Evolutionary conservation across 257 asterid genomes (phyloP).

Genomic region (Solanum commersonii): DNA sequence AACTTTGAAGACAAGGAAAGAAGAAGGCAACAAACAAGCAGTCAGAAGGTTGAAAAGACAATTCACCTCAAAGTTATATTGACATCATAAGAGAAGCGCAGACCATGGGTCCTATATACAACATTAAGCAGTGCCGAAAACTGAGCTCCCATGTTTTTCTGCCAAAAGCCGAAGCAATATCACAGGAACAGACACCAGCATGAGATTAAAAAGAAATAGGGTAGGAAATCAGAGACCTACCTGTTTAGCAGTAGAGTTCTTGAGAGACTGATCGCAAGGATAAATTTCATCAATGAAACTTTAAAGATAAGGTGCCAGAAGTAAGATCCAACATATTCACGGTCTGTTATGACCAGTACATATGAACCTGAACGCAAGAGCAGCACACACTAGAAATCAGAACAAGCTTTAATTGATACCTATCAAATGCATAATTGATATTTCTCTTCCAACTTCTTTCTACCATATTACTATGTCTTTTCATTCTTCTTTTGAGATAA

Average conservation of each 20-base stretch:
- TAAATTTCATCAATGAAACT: constrained; percentile 62
- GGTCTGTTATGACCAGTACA: constrained; percentile 64
- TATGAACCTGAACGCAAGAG: constrained; percentile 54
- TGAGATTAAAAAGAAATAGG: constrained; percentile 3
- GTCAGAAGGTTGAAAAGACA: neutral
- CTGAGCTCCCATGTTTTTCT: constrained; percentile 73
- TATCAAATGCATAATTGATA: too few species aligned
- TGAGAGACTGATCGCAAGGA: constrained; percentile 77
- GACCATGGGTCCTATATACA: constrained; percentile 65
- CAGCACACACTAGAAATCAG: neutral
- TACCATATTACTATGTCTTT: too few species aligned
- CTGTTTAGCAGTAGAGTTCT: constrained; percentile 59
- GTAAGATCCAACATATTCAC: constrained; percentile 71
- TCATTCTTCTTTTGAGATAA: too few species aligned
- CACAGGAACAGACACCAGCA: constrained; percentile 8
- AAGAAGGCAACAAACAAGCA: too few species aligned
- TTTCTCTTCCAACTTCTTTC: too few species aligned
- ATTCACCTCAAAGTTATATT: constrained; percentile 78
- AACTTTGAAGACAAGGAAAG: neutral
- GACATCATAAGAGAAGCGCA: constrained; percentile 83
- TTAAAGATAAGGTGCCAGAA: constrained; percentile 68
- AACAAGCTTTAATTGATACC: neutral
- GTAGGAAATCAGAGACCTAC: constrained; percentile 18
- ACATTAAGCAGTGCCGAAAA: constrained; percentile 47
- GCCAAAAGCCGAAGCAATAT: constrained; percentile 16